Conservation (phyloP, 345 rosid species). For the Lumnitzera racemosa region DNA sequence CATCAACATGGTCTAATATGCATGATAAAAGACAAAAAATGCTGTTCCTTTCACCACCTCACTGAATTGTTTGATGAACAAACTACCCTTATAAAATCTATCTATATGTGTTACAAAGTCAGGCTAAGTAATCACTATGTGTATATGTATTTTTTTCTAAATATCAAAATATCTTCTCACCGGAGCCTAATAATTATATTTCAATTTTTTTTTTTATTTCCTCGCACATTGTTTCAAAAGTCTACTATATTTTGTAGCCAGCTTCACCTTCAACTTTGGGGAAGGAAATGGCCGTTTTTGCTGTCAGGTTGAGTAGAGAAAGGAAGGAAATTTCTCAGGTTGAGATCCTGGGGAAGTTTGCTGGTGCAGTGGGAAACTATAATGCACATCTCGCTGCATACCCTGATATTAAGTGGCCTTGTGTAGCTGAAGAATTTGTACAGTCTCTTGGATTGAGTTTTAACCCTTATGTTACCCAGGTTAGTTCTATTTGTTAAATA, state of each 20-base stretch:
- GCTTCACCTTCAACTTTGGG: slow-evolving; percentile 95
- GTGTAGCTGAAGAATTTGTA: slow-evolving; percentile 71
- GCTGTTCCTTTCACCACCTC: too few relatives aligned
- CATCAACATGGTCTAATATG: not conserved
- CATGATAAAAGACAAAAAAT: too few relatives aligned
- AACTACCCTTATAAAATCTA: too few relatives aligned
- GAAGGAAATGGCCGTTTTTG: slow-evolving; percentile 94
- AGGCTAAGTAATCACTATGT: too few relatives aligned
- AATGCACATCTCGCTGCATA: slow-evolving; percentile 91
- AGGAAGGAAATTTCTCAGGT: slow-evolving; percentile 60
- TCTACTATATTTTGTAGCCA: slow-evolving; percentile 42
- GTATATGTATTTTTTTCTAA: too few relatives aligned
- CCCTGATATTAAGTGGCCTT: slow-evolving; percentile 69
- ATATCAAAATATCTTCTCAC: too few relatives aligned
- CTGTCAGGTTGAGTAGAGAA: slow-evolving; percentile 74
- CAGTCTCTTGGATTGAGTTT: slow-evolving; percentile 74
- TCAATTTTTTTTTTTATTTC: too few relatives aligned
- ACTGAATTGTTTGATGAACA: too few relatives aligned
- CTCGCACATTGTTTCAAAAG: not conserved
- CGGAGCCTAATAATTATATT: too few relatives aligned
- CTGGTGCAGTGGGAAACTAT: slow-evolving; percentile 96
- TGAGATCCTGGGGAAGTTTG: slow-evolving; percentile 83
- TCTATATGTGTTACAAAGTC: too few relatives aligned
- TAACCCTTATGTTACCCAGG: slow-evolving; percentile 94
- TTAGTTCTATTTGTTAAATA: slow-evolving; percentile 5